Evolutionary conservation across 306 rosid species (phyloP).

Genomic region (Corylus avellana): DNA sequence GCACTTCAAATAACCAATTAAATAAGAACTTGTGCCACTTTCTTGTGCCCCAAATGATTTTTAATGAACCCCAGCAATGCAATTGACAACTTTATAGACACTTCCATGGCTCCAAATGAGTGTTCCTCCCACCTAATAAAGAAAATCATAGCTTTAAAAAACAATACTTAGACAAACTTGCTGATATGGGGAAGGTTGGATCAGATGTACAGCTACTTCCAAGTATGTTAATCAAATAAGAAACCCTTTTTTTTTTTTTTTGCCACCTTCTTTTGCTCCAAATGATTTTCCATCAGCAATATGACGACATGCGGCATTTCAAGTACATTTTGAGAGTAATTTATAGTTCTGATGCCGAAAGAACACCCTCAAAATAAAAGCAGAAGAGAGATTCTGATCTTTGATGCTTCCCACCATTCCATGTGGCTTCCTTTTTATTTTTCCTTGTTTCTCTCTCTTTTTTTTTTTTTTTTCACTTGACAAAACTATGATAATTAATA

Average conservation of each 20-base stretch:
- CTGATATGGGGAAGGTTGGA: not conserved
- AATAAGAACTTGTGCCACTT: too few relatives aligned
- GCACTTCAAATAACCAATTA: too few relatives aligned
- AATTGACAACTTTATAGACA: not conserved
- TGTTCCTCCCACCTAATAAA: conserved; percentile 1
- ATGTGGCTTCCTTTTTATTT: not conserved
- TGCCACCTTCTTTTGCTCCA: not conserved
- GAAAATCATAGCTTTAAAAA: not conserved
- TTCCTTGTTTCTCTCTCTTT: not conserved
- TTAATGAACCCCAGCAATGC: not conserved
- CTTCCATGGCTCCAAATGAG: not conserved
- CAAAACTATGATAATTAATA: not conserved
- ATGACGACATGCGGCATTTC: conserved; percentile 9
- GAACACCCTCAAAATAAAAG: not conserved
- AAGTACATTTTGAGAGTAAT: not conserved
- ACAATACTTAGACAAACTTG: not conserved
- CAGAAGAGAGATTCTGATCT: not conserved
- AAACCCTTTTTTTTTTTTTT: not conserved
- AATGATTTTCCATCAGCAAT: conserved; percentile 3
- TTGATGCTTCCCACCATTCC: not conserved
- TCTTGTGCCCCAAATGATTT: too few relatives aligned
- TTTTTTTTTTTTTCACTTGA: not conserved
- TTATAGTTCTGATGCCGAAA: not conserved
- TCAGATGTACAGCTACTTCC: not conserved
- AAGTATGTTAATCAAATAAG: not conserved